phyloP scores from a whole-genome alignment of 495 filamentous ascomycete genomes.

The Talaromyces liani region DNA sequence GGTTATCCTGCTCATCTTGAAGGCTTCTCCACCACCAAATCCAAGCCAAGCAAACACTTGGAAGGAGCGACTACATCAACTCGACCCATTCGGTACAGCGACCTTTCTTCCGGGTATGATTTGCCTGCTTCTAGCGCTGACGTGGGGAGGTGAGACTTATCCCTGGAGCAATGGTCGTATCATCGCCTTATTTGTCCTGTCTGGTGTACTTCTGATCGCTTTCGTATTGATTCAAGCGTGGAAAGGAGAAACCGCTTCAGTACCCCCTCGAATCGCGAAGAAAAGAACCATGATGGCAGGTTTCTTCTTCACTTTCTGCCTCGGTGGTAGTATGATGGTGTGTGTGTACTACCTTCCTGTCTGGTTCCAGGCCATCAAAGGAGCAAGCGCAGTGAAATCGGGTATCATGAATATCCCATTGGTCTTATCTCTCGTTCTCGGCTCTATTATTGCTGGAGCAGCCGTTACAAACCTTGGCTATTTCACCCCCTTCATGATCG shows the following conservation, averaged over 20 bases:
- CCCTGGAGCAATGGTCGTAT: slow-evolving; percentile 28
- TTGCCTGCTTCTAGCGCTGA: slow-evolving; percentile 32
- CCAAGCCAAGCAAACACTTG: slow-evolving; percentile 13
- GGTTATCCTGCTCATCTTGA: slow-evolving; percentile 43
- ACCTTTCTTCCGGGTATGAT: slow-evolving; percentile 27
- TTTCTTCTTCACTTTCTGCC: slow-evolving; percentile 11
- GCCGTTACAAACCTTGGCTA: slow-evolving; percentile 16
- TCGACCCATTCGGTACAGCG: slow-evolving; percentile 22
- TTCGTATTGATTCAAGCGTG: slow-evolving; percentile 21
- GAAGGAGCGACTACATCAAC: slow-evolving; percentile 15
- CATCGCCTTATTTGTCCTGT: slow-evolving; percentile 27
- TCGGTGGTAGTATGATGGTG: slow-evolving; percentile 14
- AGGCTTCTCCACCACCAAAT: slow-evolving; percentile 33
- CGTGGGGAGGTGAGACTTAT: slow-evolving; percentile 37
- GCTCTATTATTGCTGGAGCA: slow-evolving; percentile 9
- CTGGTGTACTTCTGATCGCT: slow-evolving; percentile 16
- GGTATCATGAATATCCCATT: slow-evolving; percentile 25
- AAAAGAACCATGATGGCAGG: slow-evolving; percentile 20
- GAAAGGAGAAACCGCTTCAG: slow-evolving; percentile 16
- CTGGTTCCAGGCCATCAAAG: slow-evolving; percentile 31
- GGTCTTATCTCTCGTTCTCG: slow-evolving; percentile 9
- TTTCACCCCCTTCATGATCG: slow-evolving; percentile 23
- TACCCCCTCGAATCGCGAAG: slow-evolving; percentile 25
- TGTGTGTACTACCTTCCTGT: slow-evolving; percentile 25
- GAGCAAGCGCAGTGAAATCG: slow-evolving; percentile 16